phyloP scores from a whole-genome alignment of 2,329 filamentous ascomycete species.

The Penicillium glabrum region DNA sequence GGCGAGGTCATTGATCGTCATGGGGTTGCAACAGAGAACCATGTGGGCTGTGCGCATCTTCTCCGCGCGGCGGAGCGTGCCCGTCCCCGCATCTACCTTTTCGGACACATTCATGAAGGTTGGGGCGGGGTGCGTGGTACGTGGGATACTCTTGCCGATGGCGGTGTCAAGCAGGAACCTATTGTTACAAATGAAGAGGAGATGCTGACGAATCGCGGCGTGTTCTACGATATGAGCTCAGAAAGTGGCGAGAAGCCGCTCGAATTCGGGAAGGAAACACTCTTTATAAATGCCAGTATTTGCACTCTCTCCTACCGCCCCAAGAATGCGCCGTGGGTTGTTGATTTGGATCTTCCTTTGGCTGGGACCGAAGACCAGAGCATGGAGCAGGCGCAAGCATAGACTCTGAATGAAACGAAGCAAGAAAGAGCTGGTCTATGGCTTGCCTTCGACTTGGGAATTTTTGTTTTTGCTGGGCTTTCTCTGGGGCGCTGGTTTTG shows the following conservation, averaged over 20 bases:
- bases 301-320: slow-evolving; percentile 52
- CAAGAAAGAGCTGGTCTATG: neutral
- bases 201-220: slow-evolving; percentile 32
- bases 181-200: slow-evolving; percentile 27
- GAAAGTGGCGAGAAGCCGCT: slow-evolving; percentile 29
- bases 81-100: slow-evolving; percentile 58
- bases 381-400: neutral
- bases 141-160: slow-evolving; percentile 23
- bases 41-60: slow-evolving; percentile 58
- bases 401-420: neutral
- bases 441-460: neutral
- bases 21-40: slow-evolving; percentile 18
- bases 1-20: neutral
- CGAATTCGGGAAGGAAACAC: slow-evolving; percentile 50
- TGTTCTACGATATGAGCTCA: slow-evolving; percentile 35
- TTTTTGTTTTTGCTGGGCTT: neutral
- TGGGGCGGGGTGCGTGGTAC: slow-evolving; percentile 45
- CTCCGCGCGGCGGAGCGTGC: slow-evolving; percentile 52
- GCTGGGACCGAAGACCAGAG: neutral
- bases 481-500: neutral
- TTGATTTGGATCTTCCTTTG: slow-evolving; percentile 53
- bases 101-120: slow-evolving; percentile 63
- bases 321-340: slow-evolving; percentile 55
- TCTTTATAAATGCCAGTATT: slow-evolving; percentile 61
- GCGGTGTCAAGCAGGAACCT: slow-evolving; percentile 13